Evolutionary conservation across 352 stramenopile species (phyloP).

Genomic region (Phytophthora nicotianae): DNA sequence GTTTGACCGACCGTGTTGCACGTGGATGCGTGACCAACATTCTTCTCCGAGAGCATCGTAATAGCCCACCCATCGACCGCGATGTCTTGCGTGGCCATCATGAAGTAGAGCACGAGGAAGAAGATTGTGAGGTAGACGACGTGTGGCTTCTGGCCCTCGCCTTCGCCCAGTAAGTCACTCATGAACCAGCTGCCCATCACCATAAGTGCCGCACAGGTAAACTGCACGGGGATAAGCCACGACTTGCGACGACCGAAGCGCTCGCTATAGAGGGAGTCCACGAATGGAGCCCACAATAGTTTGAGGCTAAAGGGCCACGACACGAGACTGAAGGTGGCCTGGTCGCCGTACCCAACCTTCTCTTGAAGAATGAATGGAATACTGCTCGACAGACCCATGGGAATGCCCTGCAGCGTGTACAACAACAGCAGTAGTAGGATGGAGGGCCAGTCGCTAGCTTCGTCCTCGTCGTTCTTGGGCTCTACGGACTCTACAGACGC

Average conservation of each 20-base stretch:
- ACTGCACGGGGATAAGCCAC: slow-evolving; percentile 98
- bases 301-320: slow-evolving; percentile 99
- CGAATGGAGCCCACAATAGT: slow-evolving; percentile 98
- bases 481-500: slow-evolving; percentile 7
- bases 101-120: slow-evolving; percentile 98
- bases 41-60: slow-evolving; percentile 98
- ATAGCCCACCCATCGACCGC: slow-evolving; percentile 99
- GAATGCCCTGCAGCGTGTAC: slow-evolving; percentile 99
- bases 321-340: slow-evolving; percentile 98
- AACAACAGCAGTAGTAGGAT: slow-evolving; percentile 96
- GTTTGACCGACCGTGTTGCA: slow-evolving; percentile 98
- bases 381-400: slow-evolving; percentile 97
- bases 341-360: slow-evolving; percentile 96
- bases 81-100: slow-evolving; percentile 99
- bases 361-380: slow-evolving; percentile 99
- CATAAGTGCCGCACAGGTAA: slow-evolving; percentile 96
- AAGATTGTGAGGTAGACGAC: slow-evolving; percentile 94
- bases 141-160: slow-evolving; percentile 81
- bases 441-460: slow-evolving; percentile 66
- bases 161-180: slow-evolving; percentile 84
- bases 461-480: slow-evolving; percentile 41
- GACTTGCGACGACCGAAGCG: slow-evolving; percentile 94
- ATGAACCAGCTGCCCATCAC: slow-evolving; percentile 89
- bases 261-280: slow-evolving; percentile 94
- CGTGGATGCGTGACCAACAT: slow-evolving; percentile 95